phyloP scores from a whole-genome alignment of 108 stramenopile genomes.

The Ochromonas danica region DNA sequence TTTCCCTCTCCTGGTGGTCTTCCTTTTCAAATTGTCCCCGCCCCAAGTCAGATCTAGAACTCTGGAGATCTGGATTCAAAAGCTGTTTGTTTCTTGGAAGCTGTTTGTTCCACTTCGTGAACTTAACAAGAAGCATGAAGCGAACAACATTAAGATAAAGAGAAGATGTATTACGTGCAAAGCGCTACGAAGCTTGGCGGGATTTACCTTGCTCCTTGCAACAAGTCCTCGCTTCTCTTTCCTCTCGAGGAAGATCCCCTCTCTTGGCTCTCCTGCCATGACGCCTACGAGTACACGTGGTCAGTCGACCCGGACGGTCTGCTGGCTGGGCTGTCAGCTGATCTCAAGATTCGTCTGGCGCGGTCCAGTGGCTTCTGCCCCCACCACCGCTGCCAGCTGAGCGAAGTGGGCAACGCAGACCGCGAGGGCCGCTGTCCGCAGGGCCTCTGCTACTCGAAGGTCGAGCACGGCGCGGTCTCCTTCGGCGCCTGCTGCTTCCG shows the following conservation, averaged over 20 bases:
- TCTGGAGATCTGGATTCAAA: too few relatives aligned
- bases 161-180: too few relatives aligned
- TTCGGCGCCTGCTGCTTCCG: conserved; percentile 8
- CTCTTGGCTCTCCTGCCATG: not conserved
- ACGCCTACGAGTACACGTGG: conserved; percentile 4
- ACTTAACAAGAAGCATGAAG: too few relatives aligned
- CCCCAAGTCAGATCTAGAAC: too few relatives aligned
- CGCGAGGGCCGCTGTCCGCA: not conserved
- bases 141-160: too few relatives aligned
- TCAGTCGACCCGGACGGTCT: not conserved
- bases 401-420: not conserved
- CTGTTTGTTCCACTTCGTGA: too few relatives aligned
- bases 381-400: not conserved
- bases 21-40: too few relatives aligned
- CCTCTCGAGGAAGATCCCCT: not conserved
- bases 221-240: not conserved
- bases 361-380: not conserved
- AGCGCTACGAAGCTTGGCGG: too few relatives aligned
- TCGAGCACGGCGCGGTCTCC: not conserved
- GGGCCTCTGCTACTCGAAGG: not conserved
- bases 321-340: not conserved
- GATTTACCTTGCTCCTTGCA: too few relatives aligned
- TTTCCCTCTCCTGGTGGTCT: too few relatives aligned
- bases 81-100: too few relatives aligned
- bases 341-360: not conserved